Conservation (phyloP, 2,329 filamentous ascomycete genomes). For the Hypomyces perniciosus region DNA sequence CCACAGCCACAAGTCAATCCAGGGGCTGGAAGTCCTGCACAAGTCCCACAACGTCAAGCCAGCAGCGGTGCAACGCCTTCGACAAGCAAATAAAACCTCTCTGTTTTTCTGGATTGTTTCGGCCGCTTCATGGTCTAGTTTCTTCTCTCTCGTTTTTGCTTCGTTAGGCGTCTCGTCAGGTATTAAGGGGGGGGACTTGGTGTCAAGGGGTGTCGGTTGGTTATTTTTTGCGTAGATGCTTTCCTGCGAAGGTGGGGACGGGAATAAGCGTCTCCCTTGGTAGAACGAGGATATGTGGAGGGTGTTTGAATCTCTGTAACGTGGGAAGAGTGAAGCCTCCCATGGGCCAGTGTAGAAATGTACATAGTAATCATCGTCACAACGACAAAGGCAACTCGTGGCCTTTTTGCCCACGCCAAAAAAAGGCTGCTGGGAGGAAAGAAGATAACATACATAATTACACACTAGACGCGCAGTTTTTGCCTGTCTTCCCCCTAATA, state of each 20-base stretch:
- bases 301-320: not conserved
- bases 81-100: constrained; percentile 18
- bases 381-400: not conserved
- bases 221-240: not conserved
- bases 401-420: not conserved
- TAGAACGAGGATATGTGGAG: not conserved
- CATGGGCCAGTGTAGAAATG: constrained; percentile 4
- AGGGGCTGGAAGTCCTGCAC: constrained; percentile 15
- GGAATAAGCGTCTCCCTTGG: not conserved
- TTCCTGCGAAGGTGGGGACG: not conserved
- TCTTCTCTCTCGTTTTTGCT: not conserved
- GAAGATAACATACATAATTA: no score
- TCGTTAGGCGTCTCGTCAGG: constrained; percentile 1
- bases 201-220: not conserved
- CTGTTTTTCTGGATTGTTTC: constrained; percentile 2
- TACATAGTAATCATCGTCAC: constrained; percentile 10
- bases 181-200: not conserved
- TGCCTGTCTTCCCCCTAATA: no score
- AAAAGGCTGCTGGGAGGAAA: not conserved
- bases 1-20: constrained; percentile 10
- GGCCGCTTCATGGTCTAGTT: not conserved
- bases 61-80: constrained; percentile 37
- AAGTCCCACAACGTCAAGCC: constrained; percentile 28
- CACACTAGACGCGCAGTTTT: no score
- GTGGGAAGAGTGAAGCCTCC: not conserved